A percentile compares a stretch with the other conserved stretches of the same genome.
These are phyloP conservation scores for Coniochaeta sp. DNA, from an alignment of 2,329 filamentous ascomycete species.

Conservation along the genomic window DNA sequence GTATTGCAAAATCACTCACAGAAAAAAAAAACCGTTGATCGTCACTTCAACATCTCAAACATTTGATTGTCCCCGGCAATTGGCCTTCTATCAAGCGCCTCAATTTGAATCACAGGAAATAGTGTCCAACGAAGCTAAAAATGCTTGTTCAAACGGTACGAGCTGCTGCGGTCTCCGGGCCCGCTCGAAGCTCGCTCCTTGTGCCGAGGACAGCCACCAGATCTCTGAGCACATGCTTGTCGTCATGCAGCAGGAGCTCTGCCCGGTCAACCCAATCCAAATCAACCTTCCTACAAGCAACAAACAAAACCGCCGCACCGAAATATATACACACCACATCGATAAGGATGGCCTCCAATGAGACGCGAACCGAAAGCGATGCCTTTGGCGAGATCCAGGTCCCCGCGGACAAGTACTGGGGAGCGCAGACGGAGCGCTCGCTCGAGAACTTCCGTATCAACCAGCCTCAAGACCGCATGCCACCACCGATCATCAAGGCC, in stretches of 20 bases:
- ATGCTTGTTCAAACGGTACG: conserved; percentile 29
- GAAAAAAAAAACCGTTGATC: neutral
- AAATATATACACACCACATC: conserved; percentile 37
- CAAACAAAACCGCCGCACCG: conserved; percentile 15
- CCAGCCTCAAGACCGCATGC: conserved; percentile 98
- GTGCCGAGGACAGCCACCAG: conserved; percentile 25
- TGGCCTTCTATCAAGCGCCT: no score
- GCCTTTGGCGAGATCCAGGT: conserved; percentile 97
- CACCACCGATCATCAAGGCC: conserved; percentile 80
- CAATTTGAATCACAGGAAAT: neutral
- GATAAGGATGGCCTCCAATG: conserved; percentile 37
- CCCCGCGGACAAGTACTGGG: conserved; percentile 92
- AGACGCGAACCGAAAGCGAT: conserved; percentile 81
- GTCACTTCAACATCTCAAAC: neutral
- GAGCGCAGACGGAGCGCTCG: conserved; percentile 92
- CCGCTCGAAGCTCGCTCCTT: conserved; percentile 20
- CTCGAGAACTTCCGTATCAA: conserved; percentile 99
- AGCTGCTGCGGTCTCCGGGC: conserved; percentile 20
- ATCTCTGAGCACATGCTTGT: conserved; percentile 25
- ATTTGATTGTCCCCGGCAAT: neutral
- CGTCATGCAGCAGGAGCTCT: conserved; percentile 5
- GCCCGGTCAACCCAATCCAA: conserved; percentile 10
- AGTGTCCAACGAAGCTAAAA: neutral
- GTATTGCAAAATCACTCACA: conserved; percentile 1
- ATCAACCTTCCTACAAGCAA: conserved; percentile 13